These are phyloP conservation scores for Thalia dealbata DNA, from an alignment of 176 grass and related monocot species.

Conservation along the genomic window DNA sequence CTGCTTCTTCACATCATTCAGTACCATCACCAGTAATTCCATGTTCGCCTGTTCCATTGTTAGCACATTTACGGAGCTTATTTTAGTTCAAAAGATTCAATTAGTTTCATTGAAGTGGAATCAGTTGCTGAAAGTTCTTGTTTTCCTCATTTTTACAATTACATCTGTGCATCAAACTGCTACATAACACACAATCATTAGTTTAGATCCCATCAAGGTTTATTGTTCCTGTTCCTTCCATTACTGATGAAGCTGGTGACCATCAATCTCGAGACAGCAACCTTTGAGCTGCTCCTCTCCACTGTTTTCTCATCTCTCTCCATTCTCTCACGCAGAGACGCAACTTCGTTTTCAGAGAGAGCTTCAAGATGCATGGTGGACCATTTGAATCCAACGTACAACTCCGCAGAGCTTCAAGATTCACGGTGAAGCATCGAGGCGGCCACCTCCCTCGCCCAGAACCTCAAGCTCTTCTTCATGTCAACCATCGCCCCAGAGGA, in stretches of 20 bases:
- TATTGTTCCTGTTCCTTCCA: not conserved
- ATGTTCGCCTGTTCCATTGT: not conserved
- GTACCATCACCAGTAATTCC: no score
- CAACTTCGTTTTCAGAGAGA: no score
- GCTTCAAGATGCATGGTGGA: no score
- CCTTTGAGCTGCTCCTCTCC: not conserved
- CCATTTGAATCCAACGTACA: no score
- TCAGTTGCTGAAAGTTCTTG: no score
- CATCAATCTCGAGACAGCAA: not conserved
- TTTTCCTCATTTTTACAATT: not conserved
- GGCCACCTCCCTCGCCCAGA: conserved; percentile 17
- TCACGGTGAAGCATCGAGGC: not conserved
- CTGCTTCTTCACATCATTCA: no score
- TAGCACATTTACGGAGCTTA: no score
- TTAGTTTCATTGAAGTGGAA: no score
- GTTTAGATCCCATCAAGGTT: not conserved
- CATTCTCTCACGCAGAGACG: no score
- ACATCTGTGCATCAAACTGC: not conserved
- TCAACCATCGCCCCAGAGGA: not conserved
- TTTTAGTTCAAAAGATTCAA: no score
- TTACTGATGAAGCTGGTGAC: not conserved
- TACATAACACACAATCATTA: no score
- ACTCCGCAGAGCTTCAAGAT: not conserved
- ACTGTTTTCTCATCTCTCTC: not conserved
- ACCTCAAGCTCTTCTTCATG: conserved; percentile 13